These are phyloP conservation scores for Plicaturopsis crispa DNA, from an alignment of 768 basidiomycete species.

Conservation along the genomic window DNA sequence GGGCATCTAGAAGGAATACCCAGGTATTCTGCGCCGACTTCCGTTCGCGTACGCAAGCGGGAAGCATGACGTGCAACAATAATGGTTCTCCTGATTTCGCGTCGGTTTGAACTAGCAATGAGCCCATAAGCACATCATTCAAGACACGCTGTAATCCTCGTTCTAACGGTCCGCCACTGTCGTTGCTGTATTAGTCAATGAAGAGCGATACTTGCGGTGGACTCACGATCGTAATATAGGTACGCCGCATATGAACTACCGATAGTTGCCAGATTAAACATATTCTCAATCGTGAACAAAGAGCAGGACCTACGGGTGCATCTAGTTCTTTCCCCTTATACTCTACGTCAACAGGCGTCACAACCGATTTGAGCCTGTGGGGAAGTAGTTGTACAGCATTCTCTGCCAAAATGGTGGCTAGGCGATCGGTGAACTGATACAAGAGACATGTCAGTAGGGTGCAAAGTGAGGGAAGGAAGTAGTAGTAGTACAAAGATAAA, in stretches of 20 bases:
- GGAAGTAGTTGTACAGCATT: constrained; percentile 81
- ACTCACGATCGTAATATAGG: constrained; percentile 83
- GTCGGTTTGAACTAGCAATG: constrained; percentile 87
- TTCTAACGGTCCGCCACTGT: constrained; percentile 83
- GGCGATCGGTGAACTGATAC: constrained; percentile 81
- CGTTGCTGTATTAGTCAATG: constrained; percentile 6
- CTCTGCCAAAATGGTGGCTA: constrained; percentile 81
- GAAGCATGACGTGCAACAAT: constrained; percentile 76
- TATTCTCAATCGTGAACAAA: not conserved
- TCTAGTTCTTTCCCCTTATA: constrained; percentile 56
- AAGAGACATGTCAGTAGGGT: too few species aligned
- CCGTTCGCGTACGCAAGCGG: constrained; percentile 59
- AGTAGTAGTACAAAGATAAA: too few species aligned
- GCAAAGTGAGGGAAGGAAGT: too few species aligned
- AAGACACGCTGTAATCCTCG: constrained; percentile 86
- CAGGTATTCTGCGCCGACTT: constrained; percentile 59
- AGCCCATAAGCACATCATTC: constrained; percentile 80
- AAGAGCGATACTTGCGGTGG: not conserved
- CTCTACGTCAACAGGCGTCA: constrained; percentile 57
- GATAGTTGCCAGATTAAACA: constrained; percentile 1
- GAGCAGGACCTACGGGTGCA: constrained; percentile 36
- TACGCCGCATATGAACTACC: constrained; percentile 76
- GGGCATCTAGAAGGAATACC: constrained; percentile 88
- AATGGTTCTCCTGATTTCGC: constrained; percentile 80
- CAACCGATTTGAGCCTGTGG: constrained; percentile 48